Evolutionary conservation across 805 yeast species (phyloP).

Genomic region (Yarrowia divulgata): DNA sequence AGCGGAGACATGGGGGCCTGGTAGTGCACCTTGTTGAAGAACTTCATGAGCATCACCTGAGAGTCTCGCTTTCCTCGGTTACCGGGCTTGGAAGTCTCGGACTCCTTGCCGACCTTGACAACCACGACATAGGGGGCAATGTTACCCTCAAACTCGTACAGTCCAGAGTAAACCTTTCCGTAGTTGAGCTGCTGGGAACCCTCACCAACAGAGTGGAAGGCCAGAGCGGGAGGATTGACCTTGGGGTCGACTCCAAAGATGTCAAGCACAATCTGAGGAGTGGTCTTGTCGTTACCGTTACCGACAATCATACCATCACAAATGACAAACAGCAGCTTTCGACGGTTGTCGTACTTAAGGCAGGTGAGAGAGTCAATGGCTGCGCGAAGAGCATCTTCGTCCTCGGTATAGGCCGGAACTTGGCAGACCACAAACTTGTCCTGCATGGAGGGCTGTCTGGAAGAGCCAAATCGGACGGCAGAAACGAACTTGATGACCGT

Average conservation of each 20-base stretch:
- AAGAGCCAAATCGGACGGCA: conserved; percentile 52
- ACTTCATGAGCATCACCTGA: conserved; percentile 64
- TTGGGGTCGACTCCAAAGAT: conserved; percentile 55
- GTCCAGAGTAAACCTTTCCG: conserved; percentile 69
- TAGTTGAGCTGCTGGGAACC: conserved; percentile 65
- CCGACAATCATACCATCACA: conserved; percentile 70
- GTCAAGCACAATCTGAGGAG: conserved; percentile 62
- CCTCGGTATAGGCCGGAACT: conserved; percentile 62
- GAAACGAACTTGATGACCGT: conserved; percentile 53
- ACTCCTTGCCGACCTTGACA: conserved; percentile 65
- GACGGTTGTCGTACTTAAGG: conserved; percentile 62
- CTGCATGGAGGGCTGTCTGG: conserved; percentile 51
- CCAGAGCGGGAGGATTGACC: conserved; percentile 59
- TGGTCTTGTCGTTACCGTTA: conserved; percentile 63
- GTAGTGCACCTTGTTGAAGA: conserved; percentile 65
- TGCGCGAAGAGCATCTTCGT: conserved; percentile 60
- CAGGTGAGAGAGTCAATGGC: conserved; percentile 66
- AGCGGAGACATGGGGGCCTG: conserved; percentile 66
- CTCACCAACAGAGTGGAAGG: conserved; percentile 67
- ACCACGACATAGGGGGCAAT: conserved; percentile 62
- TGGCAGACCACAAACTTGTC: conserved; percentile 55
- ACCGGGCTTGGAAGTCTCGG: conserved; percentile 61
- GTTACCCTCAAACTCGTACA: conserved; percentile 62
- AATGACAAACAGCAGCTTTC: conserved; percentile 61
- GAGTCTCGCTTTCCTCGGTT: conserved; percentile 73